These are phyloP conservation scores for Tetrapyrgos nigripes DNA, from an alignment of 1,284 basidiomycete species.

Conservation along the genomic window DNA sequence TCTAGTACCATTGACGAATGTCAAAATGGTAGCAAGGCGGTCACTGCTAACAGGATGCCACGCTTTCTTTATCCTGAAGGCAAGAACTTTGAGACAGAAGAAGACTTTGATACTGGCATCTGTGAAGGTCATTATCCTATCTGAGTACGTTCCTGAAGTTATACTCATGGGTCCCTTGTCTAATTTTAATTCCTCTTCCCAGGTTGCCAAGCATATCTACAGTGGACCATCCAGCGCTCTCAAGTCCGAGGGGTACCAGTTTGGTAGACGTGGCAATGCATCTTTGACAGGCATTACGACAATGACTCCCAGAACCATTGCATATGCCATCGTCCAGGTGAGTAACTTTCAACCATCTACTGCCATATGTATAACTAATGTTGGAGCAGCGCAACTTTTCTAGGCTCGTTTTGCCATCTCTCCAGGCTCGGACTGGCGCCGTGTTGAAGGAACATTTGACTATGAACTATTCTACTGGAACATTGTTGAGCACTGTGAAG, in stretches of 20 bases:
- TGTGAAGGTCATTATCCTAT: constrained; percentile 22
- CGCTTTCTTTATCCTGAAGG: constrained; percentile 24
- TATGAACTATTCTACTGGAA: constrained; percentile 27
- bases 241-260: constrained; percentile 15
- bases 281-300: constrained; percentile 13
- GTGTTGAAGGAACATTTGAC: constrained; percentile 19
- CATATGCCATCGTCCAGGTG: constrained; percentile 23
- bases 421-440: constrained; percentile 13
- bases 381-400: neutral
- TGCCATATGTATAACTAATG: neutral
- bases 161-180: constrained; percentile 7
- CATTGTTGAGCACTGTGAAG: constrained; percentile 22
- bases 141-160: constrained; percentile 16
- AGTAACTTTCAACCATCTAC: neutral
- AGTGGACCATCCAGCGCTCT: constrained; percentile 16
- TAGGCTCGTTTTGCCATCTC: constrained; percentile 23
- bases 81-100: constrained; percentile 14
- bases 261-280: constrained; percentile 22
- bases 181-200: too few species aligned
- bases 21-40: constrained; percentile 9
- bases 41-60: constrained; percentile 16
- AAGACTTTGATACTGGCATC: constrained; percentile 10
- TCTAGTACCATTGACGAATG: neutral
- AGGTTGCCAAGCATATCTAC: too few species aligned
- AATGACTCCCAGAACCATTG: constrained; percentile 18